Evolutionary conservation across 768 basidiomycete genomes (phyloP), one percentile per base, ranked within the genome.

Genomic region (Mrakia frigida): DNA sequence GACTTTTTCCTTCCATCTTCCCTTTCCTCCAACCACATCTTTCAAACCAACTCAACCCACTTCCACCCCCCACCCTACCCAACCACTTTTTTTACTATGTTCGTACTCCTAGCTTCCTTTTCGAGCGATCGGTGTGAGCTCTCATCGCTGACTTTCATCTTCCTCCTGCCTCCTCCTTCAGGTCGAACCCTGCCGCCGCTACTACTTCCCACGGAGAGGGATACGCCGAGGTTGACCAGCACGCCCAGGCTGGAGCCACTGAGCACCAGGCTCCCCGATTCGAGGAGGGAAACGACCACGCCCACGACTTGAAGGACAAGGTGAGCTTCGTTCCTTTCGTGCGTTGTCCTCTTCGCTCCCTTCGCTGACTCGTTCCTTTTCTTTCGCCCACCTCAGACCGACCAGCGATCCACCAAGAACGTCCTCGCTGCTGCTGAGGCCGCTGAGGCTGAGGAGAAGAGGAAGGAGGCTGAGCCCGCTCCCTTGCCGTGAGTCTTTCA

Each of bases 361-460:
- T 11, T 59, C 60, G 28, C 33, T 73, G 35, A 73, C 61, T 13
- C n/a, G n/a, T n/a, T 73, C 35, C 37, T 41, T 10, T 43, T 14
- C 18, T 65, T 37, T 21, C 33, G 18, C 28, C 25, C 69, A 13
- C 28, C 35, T 2, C 50, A 71, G 53, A 71, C 68, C 59, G 75
- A 76, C 70, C 59, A 76, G 71, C 70, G 70, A 63, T 73, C 70
- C 2, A 41, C 65, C 41, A 59, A 59, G 46, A 76, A 76, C 75
- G 61, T 39, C 33, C 31, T 76, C 63, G 75, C 70, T 33, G 70
- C 61, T 16, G 75, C 70, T 25, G 11, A n/a, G 25, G 61, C 61
- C 59, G 56, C 53, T 18, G 75, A 63, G 43, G 71, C 71, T 59
- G 70, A 65, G 70, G 61, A 76, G 70, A 59, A 43, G 39, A 11